Percentiles rank a stretch among this genome's conserved stretches.
phyloP scores from a whole-genome alignment of 1,284 basidiomycete genomes.

The Agroathelia rolfsii region DNA sequence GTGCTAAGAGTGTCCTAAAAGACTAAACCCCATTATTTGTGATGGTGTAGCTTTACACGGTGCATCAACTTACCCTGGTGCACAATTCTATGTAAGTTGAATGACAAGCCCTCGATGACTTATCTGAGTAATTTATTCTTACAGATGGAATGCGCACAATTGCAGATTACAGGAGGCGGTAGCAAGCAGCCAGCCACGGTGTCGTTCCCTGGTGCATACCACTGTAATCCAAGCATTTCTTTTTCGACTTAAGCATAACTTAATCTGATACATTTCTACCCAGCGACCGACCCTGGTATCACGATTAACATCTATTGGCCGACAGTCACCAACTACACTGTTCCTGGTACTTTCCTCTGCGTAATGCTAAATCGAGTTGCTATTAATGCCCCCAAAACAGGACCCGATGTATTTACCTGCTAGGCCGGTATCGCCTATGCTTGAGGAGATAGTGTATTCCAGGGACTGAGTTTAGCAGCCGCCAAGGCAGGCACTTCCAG shows the following conservation, averaged over 20 bases:
- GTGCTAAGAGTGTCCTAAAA: no score
- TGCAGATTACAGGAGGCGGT: constrained; percentile 24
- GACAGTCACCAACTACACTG: constrained; percentile 25
- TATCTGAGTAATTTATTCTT: no score
- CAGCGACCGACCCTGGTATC: constrained; percentile 32
- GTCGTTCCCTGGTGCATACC: constrained; percentile 27
- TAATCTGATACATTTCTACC: not conserved
- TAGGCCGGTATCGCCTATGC: no score
- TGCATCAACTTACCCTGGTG: constrained; percentile 21
- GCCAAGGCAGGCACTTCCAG: no score
- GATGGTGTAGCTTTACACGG: constrained; percentile 27
- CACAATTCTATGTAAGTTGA: constrained; percentile 24
- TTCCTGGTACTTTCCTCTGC: constrained; percentile 23
- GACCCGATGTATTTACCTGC: constrained; percentile 20
- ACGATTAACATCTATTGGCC: constrained; percentile 29
- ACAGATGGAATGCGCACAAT: constrained; percentile 21
- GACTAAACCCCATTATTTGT: no score
- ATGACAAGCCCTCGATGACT: not conserved
- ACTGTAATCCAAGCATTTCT: no score
- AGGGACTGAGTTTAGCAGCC: no score
- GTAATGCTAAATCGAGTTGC: not conserved
- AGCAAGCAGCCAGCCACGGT: constrained; percentile 24
- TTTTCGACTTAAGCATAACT: not conserved
- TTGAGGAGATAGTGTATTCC: no score
- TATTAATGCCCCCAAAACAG: constrained; percentile 10